Conservation (phyloP, 768 basidiomycete genomes). For the Kwoniella europaea region DNA sequence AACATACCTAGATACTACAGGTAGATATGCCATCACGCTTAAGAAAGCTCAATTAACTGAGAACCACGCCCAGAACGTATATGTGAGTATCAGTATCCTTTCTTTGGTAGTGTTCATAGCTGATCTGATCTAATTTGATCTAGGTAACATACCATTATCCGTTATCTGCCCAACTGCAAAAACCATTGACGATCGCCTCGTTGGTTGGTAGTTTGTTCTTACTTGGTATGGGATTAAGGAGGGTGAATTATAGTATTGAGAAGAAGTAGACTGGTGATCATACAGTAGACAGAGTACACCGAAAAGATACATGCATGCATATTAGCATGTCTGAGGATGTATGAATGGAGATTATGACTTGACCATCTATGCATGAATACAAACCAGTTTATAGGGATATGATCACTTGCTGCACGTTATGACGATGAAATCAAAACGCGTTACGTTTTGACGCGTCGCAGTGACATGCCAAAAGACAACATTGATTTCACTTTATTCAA, state of each 20-base stretch:
- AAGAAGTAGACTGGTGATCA: conserved; percentile 27
- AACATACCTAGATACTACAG: conserved; percentile 89
- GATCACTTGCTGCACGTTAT: too few relatives aligned
- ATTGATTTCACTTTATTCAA: too few relatives aligned
- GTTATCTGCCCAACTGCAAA: conserved; percentile 78
- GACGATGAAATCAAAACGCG: too few relatives aligned
- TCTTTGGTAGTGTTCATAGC: neutral
- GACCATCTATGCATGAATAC: neutral
- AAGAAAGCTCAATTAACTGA: conserved; percentile 75
- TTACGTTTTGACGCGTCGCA: too few relatives aligned
- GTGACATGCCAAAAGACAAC: too few relatives aligned
- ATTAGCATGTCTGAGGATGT: neutral
- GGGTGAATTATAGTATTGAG: conserved; percentile 65
- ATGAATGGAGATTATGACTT: neutral
- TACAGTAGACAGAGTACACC: neutral
- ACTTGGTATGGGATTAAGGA: conserved; percentile 59
- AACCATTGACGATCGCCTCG: conserved; percentile 76
- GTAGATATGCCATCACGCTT: conserved; percentile 78
- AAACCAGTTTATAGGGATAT: too few relatives aligned
- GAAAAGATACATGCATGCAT: conserved; percentile 16
- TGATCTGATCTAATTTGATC: conserved; percentile 12
- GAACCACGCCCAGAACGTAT: conserved; percentile 77
- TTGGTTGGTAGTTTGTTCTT: conserved; percentile 57
- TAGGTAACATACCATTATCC: conserved; percentile 90
- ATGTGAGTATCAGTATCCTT: conserved; percentile 64